These are phyloP conservation scores for Blastosporella zonata DNA, from an alignment of 1,284 basidiomycete genomes.

Conservation along the genomic window DNA sequence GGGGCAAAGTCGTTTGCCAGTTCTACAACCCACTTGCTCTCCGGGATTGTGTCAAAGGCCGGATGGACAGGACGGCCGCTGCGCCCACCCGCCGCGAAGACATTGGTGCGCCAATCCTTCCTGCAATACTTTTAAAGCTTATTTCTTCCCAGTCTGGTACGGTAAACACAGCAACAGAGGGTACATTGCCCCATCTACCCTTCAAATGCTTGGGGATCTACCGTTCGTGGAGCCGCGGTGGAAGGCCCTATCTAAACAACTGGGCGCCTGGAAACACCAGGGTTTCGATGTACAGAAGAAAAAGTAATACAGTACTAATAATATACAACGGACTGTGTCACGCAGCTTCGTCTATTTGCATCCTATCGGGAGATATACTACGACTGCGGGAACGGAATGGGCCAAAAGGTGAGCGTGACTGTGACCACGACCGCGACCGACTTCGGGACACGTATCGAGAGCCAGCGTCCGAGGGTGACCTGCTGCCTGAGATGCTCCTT, in stretches of 20 bases:
- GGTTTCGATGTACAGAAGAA: constrained; percentile 48
- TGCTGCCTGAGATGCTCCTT: constrained; percentile 26
- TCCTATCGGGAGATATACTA: constrained; percentile 59
- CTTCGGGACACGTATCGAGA: constrained; percentile 39
- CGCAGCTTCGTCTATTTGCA: constrained; percentile 35
- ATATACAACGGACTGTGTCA: constrained; percentile 5
- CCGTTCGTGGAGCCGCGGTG: constrained; percentile 68
- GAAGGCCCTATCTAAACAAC: constrained; percentile 59
- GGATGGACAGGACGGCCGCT: constrained; percentile 66
- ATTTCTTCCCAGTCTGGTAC: constrained; percentile 61
- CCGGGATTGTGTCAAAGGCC: constrained; percentile 75
- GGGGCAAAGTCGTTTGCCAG: constrained; percentile 86
- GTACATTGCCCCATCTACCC: constrained; percentile 60
- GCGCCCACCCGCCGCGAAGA: constrained; percentile 83
- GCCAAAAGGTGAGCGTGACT: constrained; percentile 28
- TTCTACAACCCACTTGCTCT: constrained; percentile 91
- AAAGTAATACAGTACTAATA: constrained; percentile 19
- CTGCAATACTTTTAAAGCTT: neutral
- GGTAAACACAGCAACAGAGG: constrained; percentile 71
- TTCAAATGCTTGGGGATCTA: constrained; percentile 46
- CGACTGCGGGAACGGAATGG: constrained; percentile 52
- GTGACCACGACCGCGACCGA: constrained; percentile 47
- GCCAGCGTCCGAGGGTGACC: constrained; percentile 42
- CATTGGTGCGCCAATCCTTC: constrained; percentile 57
- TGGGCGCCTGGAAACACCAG: constrained; percentile 60